Evolutionary conservation across 108 stramenopile genomes (phyloP).

Genomic region (Nitzschia putrida): DNA sequence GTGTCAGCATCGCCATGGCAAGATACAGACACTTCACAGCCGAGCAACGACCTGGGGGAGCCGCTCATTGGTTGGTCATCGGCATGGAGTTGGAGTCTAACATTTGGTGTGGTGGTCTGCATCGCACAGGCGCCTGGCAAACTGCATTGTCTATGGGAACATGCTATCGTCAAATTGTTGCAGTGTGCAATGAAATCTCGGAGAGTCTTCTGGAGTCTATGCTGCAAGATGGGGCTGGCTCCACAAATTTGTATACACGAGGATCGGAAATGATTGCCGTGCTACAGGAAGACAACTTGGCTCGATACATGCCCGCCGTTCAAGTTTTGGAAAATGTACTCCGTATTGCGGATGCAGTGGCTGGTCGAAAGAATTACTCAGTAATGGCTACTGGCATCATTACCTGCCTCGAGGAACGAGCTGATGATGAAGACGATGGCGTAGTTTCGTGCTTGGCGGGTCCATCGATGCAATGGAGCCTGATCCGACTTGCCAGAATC

Average conservation of each 20-base stretch:
- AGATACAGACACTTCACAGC: slow-evolving; percentile 53
- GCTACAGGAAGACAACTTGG: slow-evolving; percentile 20
- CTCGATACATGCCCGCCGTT: slow-evolving; percentile 27
- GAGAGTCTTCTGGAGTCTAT: slow-evolving; percentile 29
- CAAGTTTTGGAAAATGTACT: slow-evolving; percentile 50
- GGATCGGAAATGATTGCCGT: slow-evolving; percentile 31
- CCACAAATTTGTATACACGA: slow-evolving; percentile 11
- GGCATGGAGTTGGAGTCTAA: slow-evolving; percentile 64
- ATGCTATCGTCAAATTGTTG: slow-evolving; percentile 28
- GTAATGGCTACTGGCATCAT: slow-evolving; percentile 57
- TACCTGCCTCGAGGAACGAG: slow-evolving; percentile 58
- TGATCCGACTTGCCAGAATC: slow-evolving; percentile 50
- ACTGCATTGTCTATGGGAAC: slow-evolving; percentile 11
- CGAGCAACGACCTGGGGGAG: slow-evolving; percentile 34
- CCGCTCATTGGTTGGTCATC: slow-evolving; percentile 60
- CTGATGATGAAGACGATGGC: slow-evolving; percentile 49
- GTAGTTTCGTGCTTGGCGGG: slow-evolving; percentile 58
- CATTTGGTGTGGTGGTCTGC: slow-evolving; percentile 35
- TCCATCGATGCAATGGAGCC: slow-evolving; percentile 48
- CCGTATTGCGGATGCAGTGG: slow-evolving; percentile 48
- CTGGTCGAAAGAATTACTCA: slow-evolving; percentile 43
- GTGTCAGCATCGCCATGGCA: slow-evolving; percentile 55
- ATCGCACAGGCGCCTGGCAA: slow-evolving; percentile 35
- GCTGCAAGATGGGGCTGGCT: slow-evolving; percentile 34
- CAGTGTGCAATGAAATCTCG: slow-evolving; percentile 25